phyloP scores from a whole-genome alignment of 176 grass and related monocot genomes.

The Phoenix roebelenii region DNA sequence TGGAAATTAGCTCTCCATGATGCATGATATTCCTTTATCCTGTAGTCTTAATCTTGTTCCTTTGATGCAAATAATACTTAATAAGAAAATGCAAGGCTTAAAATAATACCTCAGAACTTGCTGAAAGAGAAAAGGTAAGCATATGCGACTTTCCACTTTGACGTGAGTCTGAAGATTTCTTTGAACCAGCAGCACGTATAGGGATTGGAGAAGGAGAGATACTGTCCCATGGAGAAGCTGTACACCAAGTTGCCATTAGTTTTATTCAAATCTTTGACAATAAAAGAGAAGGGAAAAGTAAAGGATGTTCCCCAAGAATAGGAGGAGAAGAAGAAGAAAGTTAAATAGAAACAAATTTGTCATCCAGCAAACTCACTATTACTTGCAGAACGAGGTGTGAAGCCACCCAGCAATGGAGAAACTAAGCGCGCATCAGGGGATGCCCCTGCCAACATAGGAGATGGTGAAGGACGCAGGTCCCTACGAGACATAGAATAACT shows the following conservation, averaged over 20 bases:
- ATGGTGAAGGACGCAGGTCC: slow-evolving; percentile 38
- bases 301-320: slow-evolving; percentile 8
- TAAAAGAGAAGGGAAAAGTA: slow-evolving; percentile 1
- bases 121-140: slow-evolving; percentile 38
- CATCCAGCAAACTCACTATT: slow-evolving; percentile 8
- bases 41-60: too few species aligned
- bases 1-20: too few species aligned
- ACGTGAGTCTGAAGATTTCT: slow-evolving; percentile 50
- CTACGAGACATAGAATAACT: slow-evolving; percentile 42
- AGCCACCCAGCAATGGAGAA: slow-evolving; percentile 76
- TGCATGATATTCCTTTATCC: too few species aligned
- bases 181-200: slow-evolving; percentile 74
- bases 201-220: slow-evolving; percentile 77
- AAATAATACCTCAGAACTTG: slow-evolving; percentile 46
- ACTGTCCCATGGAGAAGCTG: slow-evolving; percentile 81
- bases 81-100: too few species aligned
- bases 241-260: slow-evolving; percentile 3
- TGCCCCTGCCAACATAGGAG: slow-evolving; percentile 76
- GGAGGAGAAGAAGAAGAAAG: too few species aligned
- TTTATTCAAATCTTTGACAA: not conserved
- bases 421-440: slow-evolving; percentile 92
- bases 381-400: slow-evolving; percentile 53
- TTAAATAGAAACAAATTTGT: too few species aligned
- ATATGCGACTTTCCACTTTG: slow-evolving; percentile 62
- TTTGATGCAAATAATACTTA: too few species aligned